phyloP scores from a whole-genome alignment of 2,329 filamentous ascomycete genomes.

The Xylariaceae sp. region DNA sequence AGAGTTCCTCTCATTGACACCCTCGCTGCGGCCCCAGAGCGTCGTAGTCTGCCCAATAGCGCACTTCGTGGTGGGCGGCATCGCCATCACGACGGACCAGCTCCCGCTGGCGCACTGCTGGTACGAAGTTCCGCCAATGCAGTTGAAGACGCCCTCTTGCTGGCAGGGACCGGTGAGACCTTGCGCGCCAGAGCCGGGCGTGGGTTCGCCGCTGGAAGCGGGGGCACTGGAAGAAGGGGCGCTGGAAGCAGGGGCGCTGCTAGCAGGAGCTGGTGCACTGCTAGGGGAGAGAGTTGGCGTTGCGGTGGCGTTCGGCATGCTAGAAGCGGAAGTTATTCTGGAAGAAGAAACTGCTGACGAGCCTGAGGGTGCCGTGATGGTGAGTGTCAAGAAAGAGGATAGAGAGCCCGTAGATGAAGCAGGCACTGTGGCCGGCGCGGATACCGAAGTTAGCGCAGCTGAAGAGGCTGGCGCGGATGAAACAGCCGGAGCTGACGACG shows the following conservation, averaged over 20 bases:
- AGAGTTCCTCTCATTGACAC: background rate
- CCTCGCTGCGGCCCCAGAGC: slow-evolving; percentile 27
- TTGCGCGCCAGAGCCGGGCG: slow-evolving; percentile 7
- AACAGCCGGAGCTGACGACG: background rate
- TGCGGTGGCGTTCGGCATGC: slow-evolving; percentile 1
- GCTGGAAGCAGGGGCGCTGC: background rate
- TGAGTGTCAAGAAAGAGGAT: background rate
- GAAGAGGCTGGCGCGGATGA: background rate
- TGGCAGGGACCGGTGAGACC: slow-evolving; percentile 33
- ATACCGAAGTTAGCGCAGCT: slow-evolving; percentile 4
- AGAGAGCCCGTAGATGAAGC: background rate
- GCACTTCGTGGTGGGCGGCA: slow-evolving; percentile 33
- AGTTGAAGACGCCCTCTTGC: slow-evolving; percentile 35
- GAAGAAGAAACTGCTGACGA: slow-evolving; percentile 6
- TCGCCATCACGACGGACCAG: slow-evolving; percentile 30
- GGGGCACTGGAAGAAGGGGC: slow-evolving; percentile 3
- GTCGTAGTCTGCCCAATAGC: slow-evolving; percentile 27
- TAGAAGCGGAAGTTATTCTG: slow-evolving; percentile 5
- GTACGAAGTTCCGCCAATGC: slow-evolving; percentile 31
- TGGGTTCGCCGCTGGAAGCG: no score
- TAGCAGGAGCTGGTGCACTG: slow-evolving; percentile 6
- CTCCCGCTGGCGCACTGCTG: slow-evolving; percentile 35
- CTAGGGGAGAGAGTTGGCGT: slow-evolving; percentile 6
- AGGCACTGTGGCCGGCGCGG: slow-evolving; percentile 11
- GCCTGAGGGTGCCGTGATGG: slow-evolving; percentile 10